Evolutionary conservation across 148 eudicot genomes (phyloP), one percentile per base, ranked within the genome.

Genomic region (Fallopia convolvulus): DNA sequence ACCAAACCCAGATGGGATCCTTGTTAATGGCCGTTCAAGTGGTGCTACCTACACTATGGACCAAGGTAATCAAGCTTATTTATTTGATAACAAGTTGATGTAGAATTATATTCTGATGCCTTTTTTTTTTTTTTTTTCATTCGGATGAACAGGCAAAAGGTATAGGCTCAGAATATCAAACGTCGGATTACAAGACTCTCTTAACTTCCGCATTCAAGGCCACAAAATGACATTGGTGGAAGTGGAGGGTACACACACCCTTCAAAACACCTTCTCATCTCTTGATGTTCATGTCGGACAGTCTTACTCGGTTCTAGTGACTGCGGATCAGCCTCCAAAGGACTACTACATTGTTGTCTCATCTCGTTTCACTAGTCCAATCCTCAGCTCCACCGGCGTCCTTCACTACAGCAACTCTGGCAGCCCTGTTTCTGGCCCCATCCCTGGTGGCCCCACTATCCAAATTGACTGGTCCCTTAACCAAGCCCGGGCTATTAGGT

Each of bases 221-320:
- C 98, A 93, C 82, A 82, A 74, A 11, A 85, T 91, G 93, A 90
- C 85, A 77, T 76, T 93, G 76, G 93, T 93, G 2, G 98, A 93
- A 82, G 98, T 93, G 0, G 98, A 93, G 56, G 98, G 98, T 5
- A 86, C 91, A 5, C 98, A 93, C 78, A 91, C 94, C 0, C 21
- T 93, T 52, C 98, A 93, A 74, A 85, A 84, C 40, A 52, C 77
- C 0, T 80, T 83, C 44, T 80, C 90, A n/a, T 91, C 97, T 4
- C 83, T 93, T 1, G 98, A 93, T 75, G 71, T 93, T 32, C 98
- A 93, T 55, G 87, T 89, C 0, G 98, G 98, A 46, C 98, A 93
- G 70, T 93, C 98, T 33, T 90, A 86, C 79, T 90, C 98, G 0
- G 92, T 93, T 4, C 65, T 93, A 23, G 74, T 93, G 53, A 91